phyloP scores from a whole-genome alignment of 139 green algal species.

The Dunaliella sp. region DNA sequence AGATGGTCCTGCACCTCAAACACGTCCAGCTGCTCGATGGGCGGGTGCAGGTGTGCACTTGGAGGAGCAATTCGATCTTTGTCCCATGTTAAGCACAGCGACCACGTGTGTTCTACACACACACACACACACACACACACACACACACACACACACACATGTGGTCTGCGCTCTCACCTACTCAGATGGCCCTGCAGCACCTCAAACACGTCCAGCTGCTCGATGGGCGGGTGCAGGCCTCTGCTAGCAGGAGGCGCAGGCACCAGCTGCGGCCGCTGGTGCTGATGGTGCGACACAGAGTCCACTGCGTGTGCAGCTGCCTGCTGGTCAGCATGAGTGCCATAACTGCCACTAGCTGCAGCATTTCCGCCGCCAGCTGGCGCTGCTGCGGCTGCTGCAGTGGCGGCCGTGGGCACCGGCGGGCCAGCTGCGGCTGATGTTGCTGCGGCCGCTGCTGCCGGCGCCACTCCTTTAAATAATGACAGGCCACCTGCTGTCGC shows the following conservation, averaged over 20 bases:
- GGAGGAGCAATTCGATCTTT: too few species aligned
- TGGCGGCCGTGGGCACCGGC: not conserved
- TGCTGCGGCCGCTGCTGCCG: not conserved
- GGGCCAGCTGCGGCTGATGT: not conserved
- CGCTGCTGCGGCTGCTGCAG: not conserved
- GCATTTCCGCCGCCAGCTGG: too few species aligned
- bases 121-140: too few species aligned
- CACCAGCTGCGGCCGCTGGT: not conserved
- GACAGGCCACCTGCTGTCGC: not conserved
- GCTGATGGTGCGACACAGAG: not conserved
- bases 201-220: conserved; percentile 18
- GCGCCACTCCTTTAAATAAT: too few species aligned
- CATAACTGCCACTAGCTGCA: too few species aligned
- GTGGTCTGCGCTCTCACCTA: conserved; percentile 1
- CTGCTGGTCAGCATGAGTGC: too few species aligned
- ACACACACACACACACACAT: too few species aligned
- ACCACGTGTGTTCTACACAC: too few species aligned
- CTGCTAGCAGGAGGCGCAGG: not conserved
- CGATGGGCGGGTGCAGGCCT: not conserved
- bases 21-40: conserved; percentile 10
- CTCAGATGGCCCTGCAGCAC: conserved; percentile 1
- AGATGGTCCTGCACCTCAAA: conserved; percentile 13
- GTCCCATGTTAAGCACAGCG: too few species aligned
- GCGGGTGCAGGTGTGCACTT: not conserved
- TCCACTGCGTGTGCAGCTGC: too few species aligned